phyloP scores from a whole-genome alignment of 805 yeast genomes.

The Sugiyamaella floridensis region DNA sequence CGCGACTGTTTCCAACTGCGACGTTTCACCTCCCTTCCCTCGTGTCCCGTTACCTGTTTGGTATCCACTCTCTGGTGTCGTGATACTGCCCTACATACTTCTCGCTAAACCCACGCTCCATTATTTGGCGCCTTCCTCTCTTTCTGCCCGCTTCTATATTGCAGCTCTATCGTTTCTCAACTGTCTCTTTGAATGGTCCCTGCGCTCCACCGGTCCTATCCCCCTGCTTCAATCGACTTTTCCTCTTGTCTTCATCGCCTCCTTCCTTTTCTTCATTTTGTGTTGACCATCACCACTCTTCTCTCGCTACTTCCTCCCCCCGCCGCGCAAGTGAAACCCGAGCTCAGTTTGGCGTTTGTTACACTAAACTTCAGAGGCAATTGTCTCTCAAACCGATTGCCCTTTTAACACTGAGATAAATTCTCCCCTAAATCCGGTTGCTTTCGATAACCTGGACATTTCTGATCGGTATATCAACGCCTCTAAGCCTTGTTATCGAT shows the following conservation, averaged over 20 bases:
- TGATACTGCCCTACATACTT: not conserved
- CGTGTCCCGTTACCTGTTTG: not conserved
- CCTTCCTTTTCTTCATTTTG: too few species aligned
- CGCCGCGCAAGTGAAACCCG: not conserved
- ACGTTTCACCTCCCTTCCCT: not conserved
- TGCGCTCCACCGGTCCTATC: too few species aligned
- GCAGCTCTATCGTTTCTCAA: too few species aligned
- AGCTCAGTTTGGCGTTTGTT: not conserved
- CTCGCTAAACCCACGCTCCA: not conserved
- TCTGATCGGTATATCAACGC: not conserved
- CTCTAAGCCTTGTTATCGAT: not conserved
- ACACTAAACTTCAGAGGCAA: not conserved
- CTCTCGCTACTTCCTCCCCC: too few species aligned
- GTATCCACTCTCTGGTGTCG: not conserved
- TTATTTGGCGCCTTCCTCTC: too few species aligned
- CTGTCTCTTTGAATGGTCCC: too few species aligned
- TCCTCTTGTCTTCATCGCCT: too few species aligned
- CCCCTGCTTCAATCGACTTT: too few species aligned
- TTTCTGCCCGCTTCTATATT: too few species aligned
- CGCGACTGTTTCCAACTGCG: not conserved
- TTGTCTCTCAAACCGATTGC: not conserved
- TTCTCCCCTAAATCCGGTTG: not conserved
- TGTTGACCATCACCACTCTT: too few species aligned
- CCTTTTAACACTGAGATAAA: not conserved
- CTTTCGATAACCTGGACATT: not conserved